These are phyloP conservation scores for Jaenimonas drosophilae DNA, from an alignment of 208 protist genomes.

Conservation along the genomic window DNA sequence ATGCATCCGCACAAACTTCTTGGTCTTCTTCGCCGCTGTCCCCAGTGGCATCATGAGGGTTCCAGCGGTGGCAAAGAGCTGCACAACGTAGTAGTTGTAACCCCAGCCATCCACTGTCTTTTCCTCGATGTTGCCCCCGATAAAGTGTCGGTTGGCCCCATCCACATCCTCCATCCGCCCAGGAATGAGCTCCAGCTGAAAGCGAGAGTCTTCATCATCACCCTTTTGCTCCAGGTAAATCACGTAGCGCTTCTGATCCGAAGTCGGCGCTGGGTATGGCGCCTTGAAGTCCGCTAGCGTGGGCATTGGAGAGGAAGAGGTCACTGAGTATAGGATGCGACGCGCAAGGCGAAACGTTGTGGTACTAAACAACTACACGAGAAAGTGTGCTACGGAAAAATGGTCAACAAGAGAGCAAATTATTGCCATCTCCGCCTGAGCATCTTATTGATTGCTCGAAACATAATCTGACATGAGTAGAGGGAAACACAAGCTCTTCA, in stretches of 20 bases:
- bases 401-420: too few species aligned
- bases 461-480: too few species aligned
- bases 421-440: too few species aligned
- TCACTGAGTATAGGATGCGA: too few species aligned
- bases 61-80: slow-evolving; percentile 12
- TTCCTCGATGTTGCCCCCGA: slow-evolving; percentile 34
- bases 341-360: too few species aligned
- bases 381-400: too few species aligned
- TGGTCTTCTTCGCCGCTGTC: slow-evolving; percentile 14
- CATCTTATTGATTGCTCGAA: too few species aligned
- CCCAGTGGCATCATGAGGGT: slow-evolving; percentile 33
- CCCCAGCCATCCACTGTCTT: slow-evolving; percentile 52
- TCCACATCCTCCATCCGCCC: slow-evolving; percentile 33
- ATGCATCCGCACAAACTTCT: slow-evolving; percentile 17
- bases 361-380: too few species aligned
- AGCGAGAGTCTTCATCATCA: slow-evolving; percentile 32
- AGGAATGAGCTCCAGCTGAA: slow-evolving; percentile 56
- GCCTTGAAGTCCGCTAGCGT: slow-evolving; percentile 46
- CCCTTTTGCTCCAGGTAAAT: slow-evolving; percentile 54
- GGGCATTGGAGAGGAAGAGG: too few species aligned
- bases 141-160: slow-evolving; percentile 26
- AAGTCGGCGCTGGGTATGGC: slow-evolving; percentile 43
- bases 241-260: slow-evolving; percentile 52
- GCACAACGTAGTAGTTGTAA: slow-evolving; percentile 35
- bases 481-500: too few species aligned